These are phyloP conservation scores for Xerocomus brunneocitrinus DNA, from an alignment of 768 basidiomycete genomes.

Conservation along the genomic window DNA sequence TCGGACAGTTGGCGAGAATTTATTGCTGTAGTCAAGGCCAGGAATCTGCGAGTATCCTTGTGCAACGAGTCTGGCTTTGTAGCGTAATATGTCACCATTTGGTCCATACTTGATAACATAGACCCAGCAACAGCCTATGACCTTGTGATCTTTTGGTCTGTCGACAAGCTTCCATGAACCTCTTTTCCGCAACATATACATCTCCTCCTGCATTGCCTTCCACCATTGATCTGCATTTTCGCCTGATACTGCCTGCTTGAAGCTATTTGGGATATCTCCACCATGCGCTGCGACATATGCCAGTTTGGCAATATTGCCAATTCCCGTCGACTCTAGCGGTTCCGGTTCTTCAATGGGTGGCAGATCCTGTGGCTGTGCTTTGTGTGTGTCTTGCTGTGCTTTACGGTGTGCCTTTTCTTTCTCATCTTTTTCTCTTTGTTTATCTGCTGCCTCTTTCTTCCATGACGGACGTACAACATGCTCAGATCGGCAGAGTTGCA, in stretches of 20 bases:
- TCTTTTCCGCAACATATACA: not conserved
- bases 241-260: not conserved
- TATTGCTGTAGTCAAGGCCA: conserved; percentile 35
- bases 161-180: conserved; percentile 9
- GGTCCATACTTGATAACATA: conserved; percentile 1
- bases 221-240: not conserved
- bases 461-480: not conserved
- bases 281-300: conserved; percentile 1
- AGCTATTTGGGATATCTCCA: not conserved
- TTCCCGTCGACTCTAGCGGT: not conserved
- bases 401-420: not conserved
- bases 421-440: too few species aligned
- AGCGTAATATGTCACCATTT: not conserved
- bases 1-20: conserved; percentile 23
- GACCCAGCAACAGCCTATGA: conserved; percentile 1
- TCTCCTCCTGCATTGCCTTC: conserved; percentile 9
- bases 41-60: conserved; percentile 37
- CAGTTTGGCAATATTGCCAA: not conserved
- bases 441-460: not conserved
- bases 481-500: not conserved
- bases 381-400: not conserved
- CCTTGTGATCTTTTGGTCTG: not conserved
- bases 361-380: not conserved
- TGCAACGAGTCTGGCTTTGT: conserved; percentile 40
- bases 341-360: not conserved